Percentiles rank a stretch among this genome's conserved stretches.
Conservation (phyloP, 1,284 basidiomycete genomes). For the Volvariella surrecta region DNA sequence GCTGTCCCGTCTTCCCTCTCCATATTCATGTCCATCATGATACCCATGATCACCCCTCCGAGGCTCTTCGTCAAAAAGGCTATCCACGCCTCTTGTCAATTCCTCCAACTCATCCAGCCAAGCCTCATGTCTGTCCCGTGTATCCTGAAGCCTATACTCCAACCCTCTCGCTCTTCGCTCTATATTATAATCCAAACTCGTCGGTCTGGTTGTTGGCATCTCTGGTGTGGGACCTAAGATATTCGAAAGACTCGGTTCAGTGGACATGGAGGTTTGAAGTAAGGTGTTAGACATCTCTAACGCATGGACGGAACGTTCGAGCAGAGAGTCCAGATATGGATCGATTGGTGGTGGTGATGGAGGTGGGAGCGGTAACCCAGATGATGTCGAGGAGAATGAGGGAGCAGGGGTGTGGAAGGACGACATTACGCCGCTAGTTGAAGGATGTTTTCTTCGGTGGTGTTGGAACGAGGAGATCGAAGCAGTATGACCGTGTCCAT, state of each 20-base stretch:
- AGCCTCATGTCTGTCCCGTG: slow-evolving; percentile 18
- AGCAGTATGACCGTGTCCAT: not conserved
- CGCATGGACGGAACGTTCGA: slow-evolving; percentile 73
- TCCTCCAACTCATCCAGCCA: slow-evolving; percentile 65
- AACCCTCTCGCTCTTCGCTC: not conserved
- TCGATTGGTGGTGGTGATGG: slow-evolving; percentile 12
- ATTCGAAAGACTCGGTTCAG: slow-evolving; percentile 50
- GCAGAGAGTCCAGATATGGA: slow-evolving; percentile 59
- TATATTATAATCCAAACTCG: too few species aligned
- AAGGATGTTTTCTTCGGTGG: too few species aligned
- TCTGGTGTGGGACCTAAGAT: slow-evolving; percentile 18
- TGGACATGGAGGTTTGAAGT: slow-evolving; percentile 63
- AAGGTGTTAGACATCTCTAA: slow-evolving; percentile 76
- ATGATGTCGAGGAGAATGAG: not conserved
- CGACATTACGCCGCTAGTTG: too few species aligned
- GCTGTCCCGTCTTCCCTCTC: too few species aligned
- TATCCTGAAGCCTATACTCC: not conserved
- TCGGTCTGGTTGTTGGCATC: slow-evolving; percentile 23
- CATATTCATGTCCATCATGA: not conserved
- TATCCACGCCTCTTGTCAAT: slow-evolving; percentile 53
- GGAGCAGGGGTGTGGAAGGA: not conserved
- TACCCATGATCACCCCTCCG: slow-evolving; percentile 1
- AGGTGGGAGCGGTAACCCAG: slow-evolving; percentile 4
- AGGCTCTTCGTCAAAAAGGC: slow-evolving; percentile 29
- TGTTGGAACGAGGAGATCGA: too few species aligned